Evolutionary conservation across 768 basidiomycete species (phyloP).

Genomic region (Exidia glandulosa): DNA sequence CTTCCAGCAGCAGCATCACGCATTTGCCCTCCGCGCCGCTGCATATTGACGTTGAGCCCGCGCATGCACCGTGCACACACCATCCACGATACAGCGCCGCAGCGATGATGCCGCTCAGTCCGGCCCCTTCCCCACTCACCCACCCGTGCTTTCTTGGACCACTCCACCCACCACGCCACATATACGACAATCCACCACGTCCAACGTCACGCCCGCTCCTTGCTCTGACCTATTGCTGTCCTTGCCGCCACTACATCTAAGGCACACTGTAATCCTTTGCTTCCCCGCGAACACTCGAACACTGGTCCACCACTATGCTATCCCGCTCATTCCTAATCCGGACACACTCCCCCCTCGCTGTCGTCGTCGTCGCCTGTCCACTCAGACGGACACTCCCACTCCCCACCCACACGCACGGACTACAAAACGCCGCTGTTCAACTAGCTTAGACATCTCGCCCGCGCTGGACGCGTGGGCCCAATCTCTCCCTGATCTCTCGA

Average conservation of each 20-base stretch:
- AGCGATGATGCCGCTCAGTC: not conserved
- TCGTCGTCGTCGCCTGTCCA: not conserved
- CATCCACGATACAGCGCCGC: not conserved
- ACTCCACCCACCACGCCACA: not conserved
- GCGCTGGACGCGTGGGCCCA: not conserved
- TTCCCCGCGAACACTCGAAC: not conserved
- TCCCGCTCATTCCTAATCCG: not conserved
- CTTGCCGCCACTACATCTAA: not conserved
- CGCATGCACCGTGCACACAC: not conserved
- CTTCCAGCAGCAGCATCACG: not conserved
- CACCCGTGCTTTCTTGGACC: not conserved
- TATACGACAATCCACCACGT: not conserved
- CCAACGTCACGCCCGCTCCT: not conserved
- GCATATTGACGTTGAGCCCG: not conserved
- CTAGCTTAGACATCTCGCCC: not conserved
- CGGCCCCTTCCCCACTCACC: not conserved
- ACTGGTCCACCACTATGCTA: not conserved
- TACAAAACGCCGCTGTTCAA: not conserved
- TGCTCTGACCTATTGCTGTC: not conserved
- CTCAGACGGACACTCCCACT: not conserved
- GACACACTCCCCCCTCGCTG: not conserved
- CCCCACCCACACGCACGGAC: not conserved
- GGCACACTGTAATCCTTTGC: not conserved
- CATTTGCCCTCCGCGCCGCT: not conserved
- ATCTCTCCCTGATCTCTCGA: not conserved